Conservation (phyloP, 352 stramenopile species). For the Pythium aristosporum region DNA sequence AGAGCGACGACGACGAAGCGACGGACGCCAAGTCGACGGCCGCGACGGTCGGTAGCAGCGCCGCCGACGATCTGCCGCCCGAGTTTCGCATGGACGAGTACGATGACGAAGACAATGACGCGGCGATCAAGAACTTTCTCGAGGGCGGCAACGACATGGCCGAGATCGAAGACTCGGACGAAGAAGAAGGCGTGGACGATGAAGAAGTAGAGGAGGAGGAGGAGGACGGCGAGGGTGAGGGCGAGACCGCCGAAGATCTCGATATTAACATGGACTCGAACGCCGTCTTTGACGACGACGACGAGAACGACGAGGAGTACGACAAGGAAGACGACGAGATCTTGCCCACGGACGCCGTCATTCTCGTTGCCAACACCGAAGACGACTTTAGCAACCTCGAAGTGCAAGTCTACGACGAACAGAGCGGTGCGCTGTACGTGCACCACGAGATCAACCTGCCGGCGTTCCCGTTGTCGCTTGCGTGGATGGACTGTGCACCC, state of each 20-base stretch:
- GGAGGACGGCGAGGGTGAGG: slow-evolving; percentile 43
- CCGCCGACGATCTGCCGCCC: slow-evolving; percentile 47
- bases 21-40: slow-evolving; percentile 8
- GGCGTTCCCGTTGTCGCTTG: slow-evolving; percentile 97
- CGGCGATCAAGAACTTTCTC: slow-evolving; percentile 78
- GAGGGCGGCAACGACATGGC: slow-evolving; percentile 32
- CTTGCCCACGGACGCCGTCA: slow-evolving; percentile 91
- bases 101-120: slow-evolving; percentile 84
- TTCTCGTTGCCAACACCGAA: slow-evolving; percentile 97
- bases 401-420: slow-evolving; percentile 98
- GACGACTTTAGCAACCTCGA: slow-evolving; percentile 98
- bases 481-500: slow-evolving; percentile 93
- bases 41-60: slow-evolving; percentile 11
- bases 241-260: slow-evolving; percentile 27
- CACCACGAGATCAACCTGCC: slow-evolving; percentile 99
- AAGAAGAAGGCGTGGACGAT: slow-evolving; percentile 38
- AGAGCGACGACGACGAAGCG: slow-evolving; percentile 38
- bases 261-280: slow-evolving; percentile 59
- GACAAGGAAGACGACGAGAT: slow-evolving; percentile 95
- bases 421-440: slow-evolving; percentile 97
- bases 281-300: slow-evolving; percentile 49
- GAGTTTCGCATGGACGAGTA: slow-evolving; percentile 90
- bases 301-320: slow-evolving; percentile 69
- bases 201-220: slow-evolving; percentile 46
- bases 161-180: slow-evolving; percentile 31